Conservation (phyloP, 805 yeast genomes). For the Candida sonorensis region DNA sequence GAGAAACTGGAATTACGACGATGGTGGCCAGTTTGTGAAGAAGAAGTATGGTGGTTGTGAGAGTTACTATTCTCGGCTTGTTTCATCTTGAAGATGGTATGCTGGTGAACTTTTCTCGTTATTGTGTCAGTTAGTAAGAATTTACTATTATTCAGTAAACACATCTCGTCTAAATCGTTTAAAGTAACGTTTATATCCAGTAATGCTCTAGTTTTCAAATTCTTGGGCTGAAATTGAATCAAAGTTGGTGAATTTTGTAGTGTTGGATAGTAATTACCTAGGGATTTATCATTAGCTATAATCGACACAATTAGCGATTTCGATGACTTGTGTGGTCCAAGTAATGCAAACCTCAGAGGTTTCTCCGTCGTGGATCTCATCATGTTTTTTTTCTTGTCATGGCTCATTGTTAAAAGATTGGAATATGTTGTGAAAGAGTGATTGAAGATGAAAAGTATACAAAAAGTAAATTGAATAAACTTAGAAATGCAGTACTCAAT, state of each 20-base stretch:
- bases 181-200: constrained; percentile 41
- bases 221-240: constrained; percentile 44
- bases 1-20: too few relatives aligned
- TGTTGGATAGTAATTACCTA: constrained; percentile 75
- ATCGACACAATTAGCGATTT: constrained; percentile 27
- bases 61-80: not conserved
- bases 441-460: too few relatives aligned
- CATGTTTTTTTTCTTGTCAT: constrained; percentile 11
- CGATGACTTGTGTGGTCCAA: constrained; percentile 27
- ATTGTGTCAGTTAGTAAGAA: constrained; percentile 13
- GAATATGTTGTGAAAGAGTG: too few relatives aligned
- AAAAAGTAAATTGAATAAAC: too few relatives aligned
- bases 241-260: constrained; percentile 51
- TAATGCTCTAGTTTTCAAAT: constrained; percentile 32
- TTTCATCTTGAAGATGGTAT: constrained; percentile 1
- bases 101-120: constrained; percentile 5
- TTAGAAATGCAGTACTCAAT: too few relatives aligned
- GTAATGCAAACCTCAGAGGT: constrained; percentile 25
- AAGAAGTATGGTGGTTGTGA: not conserved
- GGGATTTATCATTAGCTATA: constrained; percentile 21
- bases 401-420: not conserved
- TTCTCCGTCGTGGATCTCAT: constrained; percentile 23
- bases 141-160: constrained; percentile 12
- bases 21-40: too few relatives aligned
- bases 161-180: constrained; percentile 27